Evolutionary conservation across 495 filamentous ascomycete species (phyloP).

Genomic region (Cercophora scortea): DNA sequence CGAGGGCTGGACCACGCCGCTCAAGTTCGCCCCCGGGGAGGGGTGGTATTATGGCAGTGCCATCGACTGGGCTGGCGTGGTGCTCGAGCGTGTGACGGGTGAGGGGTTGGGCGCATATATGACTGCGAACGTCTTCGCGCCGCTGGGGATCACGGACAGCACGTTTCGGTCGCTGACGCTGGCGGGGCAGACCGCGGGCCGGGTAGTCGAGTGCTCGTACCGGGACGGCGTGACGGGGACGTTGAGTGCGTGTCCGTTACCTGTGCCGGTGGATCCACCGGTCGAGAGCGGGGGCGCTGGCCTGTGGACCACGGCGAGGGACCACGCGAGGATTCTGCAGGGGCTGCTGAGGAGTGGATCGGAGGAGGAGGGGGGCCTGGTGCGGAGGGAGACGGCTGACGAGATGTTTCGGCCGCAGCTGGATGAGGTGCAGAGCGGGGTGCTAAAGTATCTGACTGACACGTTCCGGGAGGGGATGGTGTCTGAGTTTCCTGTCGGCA

Average conservation of each 20-base stretch:
- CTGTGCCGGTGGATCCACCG: slow-evolving; percentile 7
- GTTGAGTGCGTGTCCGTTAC: slow-evolving; percentile 1
- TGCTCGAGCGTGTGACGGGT: slow-evolving; percentile 17
- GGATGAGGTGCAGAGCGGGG: slow-evolving; percentile 14
- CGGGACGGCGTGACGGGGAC: slow-evolving; percentile 1
- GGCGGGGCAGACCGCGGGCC: not conserved
- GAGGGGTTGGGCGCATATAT: slow-evolving; percentile 16
- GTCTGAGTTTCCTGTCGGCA: slow-evolving; percentile 11
- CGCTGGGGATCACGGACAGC: slow-evolving; percentile 14
- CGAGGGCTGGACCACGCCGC: slow-evolving; percentile 23
- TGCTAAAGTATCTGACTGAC: slow-evolving; percentile 7
- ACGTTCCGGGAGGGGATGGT: slow-evolving; percentile 4
- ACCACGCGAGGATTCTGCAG: slow-evolving; percentile 44
- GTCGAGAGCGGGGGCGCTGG: slow-evolving; percentile 45
- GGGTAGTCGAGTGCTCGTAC: not conserved
- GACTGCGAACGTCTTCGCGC: slow-evolving; percentile 11
- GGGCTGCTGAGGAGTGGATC: slow-evolving; percentile 27
- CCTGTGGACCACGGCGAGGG: slow-evolving; percentile 34
- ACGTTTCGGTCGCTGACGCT: slow-evolving; percentile 5
- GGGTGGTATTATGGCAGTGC: slow-evolving; percentile 24
- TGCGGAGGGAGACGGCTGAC: slow-evolving; percentile 28
- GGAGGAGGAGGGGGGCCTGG: slow-evolving; percentile 1
- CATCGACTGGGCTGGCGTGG: slow-evolving; percentile 24
- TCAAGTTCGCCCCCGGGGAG: slow-evolving; percentile 20
- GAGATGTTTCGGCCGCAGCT: slow-evolving; percentile 48